Percentiles rank a stretch among this genome's conserved stretches.
Conservation (phyloP, 2,329 filamentous ascomycete species). For the Fusarium tjaetaba region DNA sequence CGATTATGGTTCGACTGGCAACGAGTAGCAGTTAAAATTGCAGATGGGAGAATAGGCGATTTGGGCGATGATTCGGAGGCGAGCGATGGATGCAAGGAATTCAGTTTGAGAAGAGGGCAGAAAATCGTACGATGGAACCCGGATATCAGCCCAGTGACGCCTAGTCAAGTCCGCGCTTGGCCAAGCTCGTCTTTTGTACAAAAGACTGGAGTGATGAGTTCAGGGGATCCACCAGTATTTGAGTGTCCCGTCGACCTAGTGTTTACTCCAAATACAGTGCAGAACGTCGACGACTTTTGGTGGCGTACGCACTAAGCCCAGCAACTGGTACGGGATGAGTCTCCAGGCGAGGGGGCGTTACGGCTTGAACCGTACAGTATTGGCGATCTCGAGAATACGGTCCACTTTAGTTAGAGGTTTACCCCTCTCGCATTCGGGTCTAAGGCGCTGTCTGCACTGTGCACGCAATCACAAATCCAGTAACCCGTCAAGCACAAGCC, state of each 20-base stretch:
- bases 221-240: constrained; percentile 28
- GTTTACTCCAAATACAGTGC: constrained; percentile 28
- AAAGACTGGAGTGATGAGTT: constrained; percentile 11
- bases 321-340: neutral
- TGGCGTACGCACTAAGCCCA: neutral
- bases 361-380: constrained; percentile 8
- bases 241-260: neutral
- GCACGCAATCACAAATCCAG: neutral
- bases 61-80: constrained; percentile 36
- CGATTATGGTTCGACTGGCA: constrained; percentile 43
- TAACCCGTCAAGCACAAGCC: constrained; percentile 1
- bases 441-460: constrained; percentile 4
- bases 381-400: neutral
- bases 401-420: neutral
- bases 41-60: constrained; percentile 30
- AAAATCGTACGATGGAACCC: constrained; percentile 48
- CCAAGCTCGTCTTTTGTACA: constrained; percentile 30
- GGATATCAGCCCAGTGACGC: constrained; percentile 45
- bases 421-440: constrained; percentile 7
- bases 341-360: neutral
- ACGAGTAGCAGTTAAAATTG: constrained; percentile 33
- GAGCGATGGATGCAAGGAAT: constrained; percentile 43
- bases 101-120: constrained; percentile 41
- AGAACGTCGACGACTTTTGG: neutral
- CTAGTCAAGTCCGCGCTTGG: constrained; percentile 37